Conservation (phyloP, 2,329 filamentous ascomycete genomes). For the Xylariaceae sp. region DNA sequence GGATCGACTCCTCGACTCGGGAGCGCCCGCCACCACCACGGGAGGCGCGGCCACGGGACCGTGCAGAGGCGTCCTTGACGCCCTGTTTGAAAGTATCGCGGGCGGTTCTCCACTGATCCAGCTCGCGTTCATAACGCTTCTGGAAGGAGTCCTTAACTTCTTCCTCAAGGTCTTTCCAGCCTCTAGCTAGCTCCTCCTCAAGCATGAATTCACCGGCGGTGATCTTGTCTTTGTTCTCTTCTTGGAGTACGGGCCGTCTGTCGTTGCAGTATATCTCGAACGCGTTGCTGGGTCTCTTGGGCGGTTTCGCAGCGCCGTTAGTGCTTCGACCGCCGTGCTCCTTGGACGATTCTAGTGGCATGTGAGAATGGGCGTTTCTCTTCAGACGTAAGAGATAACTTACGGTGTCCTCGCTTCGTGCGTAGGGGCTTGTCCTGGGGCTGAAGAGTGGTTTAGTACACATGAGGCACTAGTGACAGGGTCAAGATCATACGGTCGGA, state of each 20-base stretch:
- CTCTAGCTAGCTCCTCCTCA: slow-evolving; percentile 52
- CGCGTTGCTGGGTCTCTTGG: slow-evolving; percentile 44
- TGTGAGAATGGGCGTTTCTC: slow-evolving; percentile 49
- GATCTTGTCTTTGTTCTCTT: slow-evolving; percentile 41
- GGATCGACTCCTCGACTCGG: slow-evolving; percentile 22
- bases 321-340: slow-evolving; percentile 25
- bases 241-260: slow-evolving; percentile 40
- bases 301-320: slow-evolving; percentile 40
- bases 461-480: neutral
- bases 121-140: slow-evolving; percentile 37
- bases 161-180: slow-evolving; percentile 52
- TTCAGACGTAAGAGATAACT: slow-evolving; percentile 48
- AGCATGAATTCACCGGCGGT: slow-evolving; percentile 36
- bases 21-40: slow-evolving; percentile 19
- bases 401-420: slow-evolving; percentile 68
- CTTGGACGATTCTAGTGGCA: slow-evolving; percentile 38
- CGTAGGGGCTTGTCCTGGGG: slow-evolving; percentile 75
- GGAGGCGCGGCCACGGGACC: slow-evolving; percentile 27
- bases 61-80: slow-evolving; percentile 25
- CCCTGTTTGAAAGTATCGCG: slow-evolving; percentile 36
- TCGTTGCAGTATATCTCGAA: slow-evolving; percentile 55
- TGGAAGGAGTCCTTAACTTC: slow-evolving; percentile 48
- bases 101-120: slow-evolving; percentile 41
- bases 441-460: slow-evolving; percentile 39
- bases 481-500: slow-evolving; percentile 54